Evolutionary conservation across 2,329 filamentous ascomycete genomes (phyloP), one percentile per base, ranked within the genome.

Genomic region (Parascedosporium putredinis): DNA sequence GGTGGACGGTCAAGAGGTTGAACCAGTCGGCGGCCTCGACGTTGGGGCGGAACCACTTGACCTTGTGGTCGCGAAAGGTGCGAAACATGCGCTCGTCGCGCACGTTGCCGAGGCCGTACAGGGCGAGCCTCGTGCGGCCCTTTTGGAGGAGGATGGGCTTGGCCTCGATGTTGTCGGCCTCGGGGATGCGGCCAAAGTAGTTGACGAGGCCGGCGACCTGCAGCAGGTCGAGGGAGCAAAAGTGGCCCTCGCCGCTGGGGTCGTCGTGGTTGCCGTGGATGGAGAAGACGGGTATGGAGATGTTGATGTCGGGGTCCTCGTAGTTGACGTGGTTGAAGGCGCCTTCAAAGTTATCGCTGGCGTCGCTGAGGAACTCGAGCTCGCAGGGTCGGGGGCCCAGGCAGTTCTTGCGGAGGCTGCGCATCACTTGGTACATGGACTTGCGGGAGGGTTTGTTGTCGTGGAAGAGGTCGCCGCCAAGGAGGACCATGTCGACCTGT

Each of bases 201-300:
- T 98, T 98, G 58, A 98, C 73, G 12, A 98, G 70, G 1, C 93
- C 93, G 0, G 90, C 88, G 1, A 93, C 84, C 63, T 97, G 89
- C 3, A 98, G 75, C 14, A 98, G 68, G 63, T 98, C 93, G 9
- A 98, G 75, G 0, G 91, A 90, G 55, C 93, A 94, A 55, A 85
- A 84, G 62, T 95, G 88, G 9, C 90, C 93, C 59, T 96, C 90
- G 8, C 93, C 93, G n/a, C 90, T 94, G 0, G 93, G 93, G 62
- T 98, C 93, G 61, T 98, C 93, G 63, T 98, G 93, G 60, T 98
- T 98, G 43, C 93, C 93, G 59, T 98, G 94, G 36, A 98, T 98
- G 1, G 91, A 95, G 63, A 98, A 98, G 24, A 98, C 89, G 0
- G 93, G 93, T 50, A 97, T 96, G 1, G 90, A 88, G 53, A 98